Conservation (phyloP, 352 stramenopile species). For the Globisporangium emineosum region DNA sequence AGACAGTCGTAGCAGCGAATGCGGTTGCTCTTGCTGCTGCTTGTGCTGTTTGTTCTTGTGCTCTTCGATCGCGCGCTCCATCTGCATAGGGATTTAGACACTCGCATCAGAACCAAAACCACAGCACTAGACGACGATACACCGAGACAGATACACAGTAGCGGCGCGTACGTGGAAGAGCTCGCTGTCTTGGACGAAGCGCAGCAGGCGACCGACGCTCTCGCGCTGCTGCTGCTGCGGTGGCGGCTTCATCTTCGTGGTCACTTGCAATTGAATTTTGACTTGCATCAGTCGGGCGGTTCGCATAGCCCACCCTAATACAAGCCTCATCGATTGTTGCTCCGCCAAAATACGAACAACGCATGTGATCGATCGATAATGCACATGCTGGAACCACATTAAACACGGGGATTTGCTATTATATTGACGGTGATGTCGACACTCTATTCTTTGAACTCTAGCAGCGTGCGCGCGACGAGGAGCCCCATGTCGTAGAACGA, state of each 20-base stretch:
- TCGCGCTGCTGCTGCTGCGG: constrained; percentile 13
- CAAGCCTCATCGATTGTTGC: neutral
- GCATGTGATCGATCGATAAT: neutral
- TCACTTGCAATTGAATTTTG: neutral
- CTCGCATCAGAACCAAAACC: neutral
- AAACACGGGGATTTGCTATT: neutral
- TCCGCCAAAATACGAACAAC: neutral
- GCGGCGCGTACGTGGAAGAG: constrained; percentile 36
- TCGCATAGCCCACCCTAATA: neutral
- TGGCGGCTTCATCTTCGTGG: constrained; percentile 12
- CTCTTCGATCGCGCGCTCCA: constrained; percentile 38
- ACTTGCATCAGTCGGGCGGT: neutral
- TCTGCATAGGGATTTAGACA: constrained; percentile 16
- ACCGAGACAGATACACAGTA: neutral
- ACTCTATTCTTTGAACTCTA: constrained; percentile 84
- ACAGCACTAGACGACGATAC: neutral
- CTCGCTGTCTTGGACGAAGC: constrained; percentile 33
- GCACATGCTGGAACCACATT: neutral
- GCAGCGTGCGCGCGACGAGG: constrained; percentile 64
- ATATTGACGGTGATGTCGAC: neutral
- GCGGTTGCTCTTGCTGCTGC: neutral
- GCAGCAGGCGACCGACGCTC: constrained; percentile 40
- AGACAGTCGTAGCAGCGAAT: constrained; percentile 20
- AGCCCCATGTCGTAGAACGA: constrained; percentile 88
- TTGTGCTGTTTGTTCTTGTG: constrained; percentile 1